Percentiles rank a stretch among this genome's conserved stretches.
Evolutionary conservation across 306 rosid genomes (phyloP).

Genomic region (apple (Malus domestica)): DNA sequence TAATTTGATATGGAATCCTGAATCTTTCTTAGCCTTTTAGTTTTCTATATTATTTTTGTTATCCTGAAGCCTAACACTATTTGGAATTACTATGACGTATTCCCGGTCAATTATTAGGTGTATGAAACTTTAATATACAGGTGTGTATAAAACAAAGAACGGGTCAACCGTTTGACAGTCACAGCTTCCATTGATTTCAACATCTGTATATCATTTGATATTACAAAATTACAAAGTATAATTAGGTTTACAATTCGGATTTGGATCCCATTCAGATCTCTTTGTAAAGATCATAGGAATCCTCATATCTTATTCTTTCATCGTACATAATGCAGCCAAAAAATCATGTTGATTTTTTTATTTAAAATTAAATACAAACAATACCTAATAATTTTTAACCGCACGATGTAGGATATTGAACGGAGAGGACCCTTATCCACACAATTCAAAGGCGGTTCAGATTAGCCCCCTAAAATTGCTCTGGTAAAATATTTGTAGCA

Average conservation of each 20-base stretch:
- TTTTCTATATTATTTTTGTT: background rate
- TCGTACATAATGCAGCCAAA: too few relatives aligned
- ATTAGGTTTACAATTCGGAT: background rate
- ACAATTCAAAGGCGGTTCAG: background rate
- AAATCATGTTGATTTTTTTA: too few relatives aligned
- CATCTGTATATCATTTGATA: background rate
- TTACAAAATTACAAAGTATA: background rate
- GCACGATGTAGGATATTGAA: too few relatives aligned
- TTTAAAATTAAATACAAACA: too few relatives aligned
- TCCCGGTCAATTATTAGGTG: conserved; percentile 20
- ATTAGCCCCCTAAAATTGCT: background rate
- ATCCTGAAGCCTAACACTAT: conserved; percentile 4
- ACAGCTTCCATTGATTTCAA: background rate
- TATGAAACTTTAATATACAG: background rate
- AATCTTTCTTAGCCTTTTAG: background rate
- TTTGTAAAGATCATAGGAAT: too few relatives aligned
- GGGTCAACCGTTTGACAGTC: background rate
- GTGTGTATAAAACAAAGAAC: background rate
- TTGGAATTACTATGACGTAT: background rate
- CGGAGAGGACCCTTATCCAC: background rate
- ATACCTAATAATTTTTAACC: too few relatives aligned
- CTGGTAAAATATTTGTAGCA: too few relatives aligned
- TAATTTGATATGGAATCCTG: background rate
- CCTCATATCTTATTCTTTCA: too few relatives aligned
- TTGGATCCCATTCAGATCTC: too few relatives aligned